These are phyloP conservation scores for Crucibulum laeve DNA, from an alignment of 768 basidiomycete species.

Conservation along the genomic window DNA sequence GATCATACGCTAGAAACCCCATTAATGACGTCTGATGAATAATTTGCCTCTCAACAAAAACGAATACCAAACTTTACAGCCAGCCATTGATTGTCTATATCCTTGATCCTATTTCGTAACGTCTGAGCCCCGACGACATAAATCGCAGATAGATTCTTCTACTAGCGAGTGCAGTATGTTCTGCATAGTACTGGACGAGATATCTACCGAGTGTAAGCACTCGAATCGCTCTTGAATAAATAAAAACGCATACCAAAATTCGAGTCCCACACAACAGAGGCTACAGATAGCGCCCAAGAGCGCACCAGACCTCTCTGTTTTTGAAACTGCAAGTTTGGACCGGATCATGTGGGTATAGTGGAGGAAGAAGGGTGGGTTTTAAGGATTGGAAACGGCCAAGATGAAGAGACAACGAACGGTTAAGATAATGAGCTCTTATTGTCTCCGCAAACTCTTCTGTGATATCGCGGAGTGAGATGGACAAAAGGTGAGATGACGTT, in stretches of 20 bases:
- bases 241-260: neutral
- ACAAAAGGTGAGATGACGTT: neutral
- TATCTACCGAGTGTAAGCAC: no score
- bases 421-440: neutral
- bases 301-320: neutral
- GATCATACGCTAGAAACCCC: no score
- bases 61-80: no score
- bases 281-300: neutral
- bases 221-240: no score
- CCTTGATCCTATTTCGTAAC: no score
- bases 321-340: neutral
- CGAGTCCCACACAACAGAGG: neutral
- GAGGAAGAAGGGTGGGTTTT: neutral
- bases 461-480: neutral
- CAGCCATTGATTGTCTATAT: no score
- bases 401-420: neutral
- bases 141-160: no score
- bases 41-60: no score
- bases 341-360: neutral
- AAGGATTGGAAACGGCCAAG: neutral
- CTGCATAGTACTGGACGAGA: no score
- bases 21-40: no score
- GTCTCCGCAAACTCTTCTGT: neutral
- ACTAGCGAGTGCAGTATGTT: no score
- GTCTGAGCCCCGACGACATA: no score